Base-by-base conservation (phyloP, 2,329 filamentous ascomycete genomes). In the Fonsecaea erecta region DNA sequence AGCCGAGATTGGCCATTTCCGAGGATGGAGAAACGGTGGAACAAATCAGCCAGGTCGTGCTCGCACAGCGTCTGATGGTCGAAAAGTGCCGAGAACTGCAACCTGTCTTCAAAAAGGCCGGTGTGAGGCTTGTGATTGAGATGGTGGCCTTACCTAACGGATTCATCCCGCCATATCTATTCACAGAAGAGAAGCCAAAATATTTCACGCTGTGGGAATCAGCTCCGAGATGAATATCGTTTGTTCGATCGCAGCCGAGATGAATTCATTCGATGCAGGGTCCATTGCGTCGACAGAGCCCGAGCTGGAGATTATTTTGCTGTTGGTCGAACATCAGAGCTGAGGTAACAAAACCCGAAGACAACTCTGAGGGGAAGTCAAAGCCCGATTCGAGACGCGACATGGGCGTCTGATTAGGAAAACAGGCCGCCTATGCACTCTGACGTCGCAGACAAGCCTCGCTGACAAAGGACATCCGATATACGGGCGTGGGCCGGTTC, bases 91-190 rank as follows among this genome's bases (percentile, higher is more conserved):
- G 60, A 51, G 67, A 70, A 40, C 46, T 68, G 28, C 64, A 65
- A 43, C 63, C 63, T 12, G 55, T 65, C 16, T 69, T 66, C 46
- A 62, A 64, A 16, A 67, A 63, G 48, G 59, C 60, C 28, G 60
- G 61, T 7, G 67, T 67, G 34, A 64, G 63, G 46, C 62, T 68
- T 32, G 66, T 63, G 35, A 65, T 71, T 28, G 65, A 71, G 43
- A 63, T 67, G 67, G 63, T 68, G 3, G 65, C 64, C n/a, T 40
- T 71, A 35, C 69, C 69, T 5, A 68, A 66, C 30, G 70, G 70
- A 5, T 72, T 69, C 43, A 72, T 72, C 28, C 70, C 70, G n/a
- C 70, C 70, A n/a, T 72, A 72, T 54, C 54, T 72, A 40, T 69
- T 65, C 60, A 61, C 63, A 28, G 70, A 72, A 57, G 69, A 72